Base-by-base conservation (phyloP, 192 early-diverging fungal species). In the Phlyctochytrium planicorne region DNA sequence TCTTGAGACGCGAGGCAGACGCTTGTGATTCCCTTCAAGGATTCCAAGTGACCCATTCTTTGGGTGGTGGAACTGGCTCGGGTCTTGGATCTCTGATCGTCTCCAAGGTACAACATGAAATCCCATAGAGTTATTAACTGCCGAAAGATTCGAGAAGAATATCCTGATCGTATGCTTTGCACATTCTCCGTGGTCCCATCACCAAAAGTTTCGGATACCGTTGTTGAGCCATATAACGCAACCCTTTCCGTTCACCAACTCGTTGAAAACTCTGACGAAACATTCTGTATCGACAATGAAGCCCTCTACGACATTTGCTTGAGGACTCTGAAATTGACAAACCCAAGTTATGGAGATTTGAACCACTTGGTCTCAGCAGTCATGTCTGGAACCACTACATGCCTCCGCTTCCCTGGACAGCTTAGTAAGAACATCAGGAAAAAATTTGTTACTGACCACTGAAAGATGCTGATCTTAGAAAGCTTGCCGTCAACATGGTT, bases 251-350 rank as follows among this genome's bases (percentile, higher is more conserved):
- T 98, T 52, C 96, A 99, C 82, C 96, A 98, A 75, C 87, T 98
- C 60, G 96, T 99, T 31, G 95, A 99, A 75, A 98, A 99, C 90
- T 94, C 93, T 63, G 97, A 99, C 77, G 93, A 94, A 84, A 96
- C 96, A 37, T 99, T 98, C 86, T 98, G 96, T 84, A 98, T 99
- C 67, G 97, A 99, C 78, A 99, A 99, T 82, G 94, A 99, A 78
- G 97, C 97, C 40, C 84, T 99, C 55, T 97, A 98, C 81, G 96
- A 99, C 84, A 99, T 99, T 72, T 99, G 96, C 84, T 93, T 92
- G 88, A 87, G 95, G 66, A 99, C 96, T 65, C 86, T 99, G 72
- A 98, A 97, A 80, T 85, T 97, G 72, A 84, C 85, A 65, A 93
- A 89, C 65, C 95, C 97, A 60, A 88, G 88, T 36, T 98, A 99